phyloP scores from a whole-genome alignment of 1,139 yeast genomes.

The Maudiozyma humilis region DNA sequence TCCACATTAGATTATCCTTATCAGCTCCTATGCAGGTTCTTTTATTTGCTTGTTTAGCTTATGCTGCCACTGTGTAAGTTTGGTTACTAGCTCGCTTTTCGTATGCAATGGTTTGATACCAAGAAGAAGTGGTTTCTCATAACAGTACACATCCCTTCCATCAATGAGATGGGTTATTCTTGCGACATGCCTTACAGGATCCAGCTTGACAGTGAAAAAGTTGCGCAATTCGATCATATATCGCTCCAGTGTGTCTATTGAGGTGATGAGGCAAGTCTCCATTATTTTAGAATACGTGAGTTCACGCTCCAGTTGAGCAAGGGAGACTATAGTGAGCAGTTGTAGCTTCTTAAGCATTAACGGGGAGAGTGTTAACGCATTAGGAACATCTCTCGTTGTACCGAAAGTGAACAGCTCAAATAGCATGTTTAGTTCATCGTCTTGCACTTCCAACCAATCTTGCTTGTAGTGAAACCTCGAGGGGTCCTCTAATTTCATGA shows the following conservation, averaged over 20 bases:
- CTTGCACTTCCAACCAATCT: slow-evolving; percentile 17
- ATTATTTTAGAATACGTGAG: slow-evolving; percentile 14
- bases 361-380: slow-evolving; percentile 5
- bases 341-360: slow-evolving; percentile 19
- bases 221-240: slow-evolving; percentile 17
- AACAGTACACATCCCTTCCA: slow-evolving; percentile 25
- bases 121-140: slow-evolving; percentile 17
- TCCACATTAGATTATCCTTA: neutral
- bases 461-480: slow-evolving; percentile 18
- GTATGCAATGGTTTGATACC: slow-evolving; percentile 7
- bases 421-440: slow-evolving; percentile 8
- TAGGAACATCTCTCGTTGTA: slow-evolving; percentile 14
- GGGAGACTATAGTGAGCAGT: slow-evolving; percentile 18
- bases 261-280: slow-evolving; percentile 12
- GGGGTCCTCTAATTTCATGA: slow-evolving; percentile 18
- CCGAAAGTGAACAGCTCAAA: slow-evolving; percentile 28
- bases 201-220: slow-evolving; percentile 18
- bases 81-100: slow-evolving; percentile 8
- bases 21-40: neutral
- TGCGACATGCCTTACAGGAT: slow-evolving; percentile 16
- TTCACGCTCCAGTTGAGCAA: slow-evolving; percentile 14
- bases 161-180: slow-evolving; percentile 13
- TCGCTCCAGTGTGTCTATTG: slow-evolving; percentile 15
- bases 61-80: slow-evolving; percentile 13
- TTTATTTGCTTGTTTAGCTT: slow-evolving; percentile 11